Conservation (phyloP, 164 flowering plant genomes). For the Nymphaea thermarum region DNA sequence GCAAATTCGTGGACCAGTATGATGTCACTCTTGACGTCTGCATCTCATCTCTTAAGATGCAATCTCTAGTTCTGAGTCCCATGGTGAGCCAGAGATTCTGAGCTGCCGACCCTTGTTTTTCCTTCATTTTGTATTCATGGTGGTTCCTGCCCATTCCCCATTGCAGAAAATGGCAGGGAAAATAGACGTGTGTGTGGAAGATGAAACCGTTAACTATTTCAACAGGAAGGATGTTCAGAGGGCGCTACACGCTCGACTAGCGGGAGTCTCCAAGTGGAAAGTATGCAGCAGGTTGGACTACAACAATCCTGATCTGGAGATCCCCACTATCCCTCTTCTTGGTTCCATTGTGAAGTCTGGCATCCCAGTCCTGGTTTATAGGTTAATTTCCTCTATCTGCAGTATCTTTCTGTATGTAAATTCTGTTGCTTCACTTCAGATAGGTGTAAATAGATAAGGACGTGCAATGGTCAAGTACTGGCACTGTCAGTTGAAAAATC, state of each 20-base stretch:
- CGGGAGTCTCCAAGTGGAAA: constrained; percentile 49
- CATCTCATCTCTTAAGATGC: constrained; percentile 47
- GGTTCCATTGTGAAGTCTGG: constrained; percentile 55
- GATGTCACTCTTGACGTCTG: constrained; percentile 91
- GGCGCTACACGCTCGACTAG: constrained; percentile 76
- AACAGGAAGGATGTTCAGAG: constrained; percentile 60
- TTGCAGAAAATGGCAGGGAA: constrained; percentile 35
- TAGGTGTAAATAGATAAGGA: too few relatives aligned
- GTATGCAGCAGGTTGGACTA: constrained; percentile 86
- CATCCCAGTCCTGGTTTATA: constrained; percentile 30
- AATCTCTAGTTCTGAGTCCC: constrained; percentile 50
- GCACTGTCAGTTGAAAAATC: too few relatives aligned
- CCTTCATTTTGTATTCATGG: neutral
- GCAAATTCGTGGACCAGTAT: constrained; percentile 67
- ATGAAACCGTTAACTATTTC: constrained; percentile 59
- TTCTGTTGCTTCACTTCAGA: neutral
- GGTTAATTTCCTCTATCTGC: constrained; percentile 9
- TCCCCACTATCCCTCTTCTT: constrained; percentile 61
- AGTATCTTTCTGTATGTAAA: neutral
- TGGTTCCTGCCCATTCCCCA: neutral
- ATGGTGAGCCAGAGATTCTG: constrained; percentile 23
- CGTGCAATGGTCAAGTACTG: too few relatives aligned
- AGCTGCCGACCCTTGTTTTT: neutral
- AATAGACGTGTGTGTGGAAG: constrained; percentile 78
- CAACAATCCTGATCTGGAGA: constrained; percentile 58